These are phyloP conservation scores for Apostasia ramifera DNA, from an alignment of 106 monocot genomes.

Conservation along the genomic window DNA sequence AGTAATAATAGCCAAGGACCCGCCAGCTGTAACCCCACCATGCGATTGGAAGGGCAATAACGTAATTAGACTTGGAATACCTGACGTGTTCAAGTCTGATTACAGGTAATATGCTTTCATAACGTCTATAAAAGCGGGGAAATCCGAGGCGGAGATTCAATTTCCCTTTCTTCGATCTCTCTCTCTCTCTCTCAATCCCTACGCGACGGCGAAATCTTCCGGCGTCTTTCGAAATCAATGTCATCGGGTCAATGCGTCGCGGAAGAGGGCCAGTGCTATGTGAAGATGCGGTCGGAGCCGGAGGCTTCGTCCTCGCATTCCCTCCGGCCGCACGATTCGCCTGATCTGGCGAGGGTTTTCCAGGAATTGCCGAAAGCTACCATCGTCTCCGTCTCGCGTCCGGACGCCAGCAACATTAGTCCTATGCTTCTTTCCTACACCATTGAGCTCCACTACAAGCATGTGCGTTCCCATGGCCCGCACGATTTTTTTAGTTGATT, in stretches of 20 bases:
- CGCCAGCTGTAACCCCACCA: too few relatives aligned
- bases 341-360: slow-evolving; percentile 45
- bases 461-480: slow-evolving; percentile 26
- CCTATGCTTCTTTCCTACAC: slow-evolving; percentile 88
- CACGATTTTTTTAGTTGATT: not conserved
- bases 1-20: too few relatives aligned
- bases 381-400: slow-evolving; percentile 84
- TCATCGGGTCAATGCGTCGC: slow-evolving; percentile 26
- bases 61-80: too few relatives aligned
- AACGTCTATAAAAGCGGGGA: too few relatives aligned
- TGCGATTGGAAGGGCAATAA: too few relatives aligned
- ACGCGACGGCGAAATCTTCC: too few relatives aligned
- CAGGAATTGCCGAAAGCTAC: slow-evolving; percentile 70
- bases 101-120: too few relatives aligned
- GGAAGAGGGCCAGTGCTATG: slow-evolving; percentile 41
- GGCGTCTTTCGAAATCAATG: slow-evolving; percentile 3
- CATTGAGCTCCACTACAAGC: slow-evolving; percentile 91
- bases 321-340: slow-evolving; percentile 24
- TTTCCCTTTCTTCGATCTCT: too few relatives aligned
- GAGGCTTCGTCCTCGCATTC: slow-evolving; percentile 26
- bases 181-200: too few relatives aligned
- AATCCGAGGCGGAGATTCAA: too few relatives aligned
- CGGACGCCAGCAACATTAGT: slow-evolving; percentile 80
- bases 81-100: too few relatives aligned
- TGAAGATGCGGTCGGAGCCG: slow-evolving; percentile 69